phyloP scores from a whole-genome alignment of 768 basidiomycete species.

The Rickenella mellea region DNA sequence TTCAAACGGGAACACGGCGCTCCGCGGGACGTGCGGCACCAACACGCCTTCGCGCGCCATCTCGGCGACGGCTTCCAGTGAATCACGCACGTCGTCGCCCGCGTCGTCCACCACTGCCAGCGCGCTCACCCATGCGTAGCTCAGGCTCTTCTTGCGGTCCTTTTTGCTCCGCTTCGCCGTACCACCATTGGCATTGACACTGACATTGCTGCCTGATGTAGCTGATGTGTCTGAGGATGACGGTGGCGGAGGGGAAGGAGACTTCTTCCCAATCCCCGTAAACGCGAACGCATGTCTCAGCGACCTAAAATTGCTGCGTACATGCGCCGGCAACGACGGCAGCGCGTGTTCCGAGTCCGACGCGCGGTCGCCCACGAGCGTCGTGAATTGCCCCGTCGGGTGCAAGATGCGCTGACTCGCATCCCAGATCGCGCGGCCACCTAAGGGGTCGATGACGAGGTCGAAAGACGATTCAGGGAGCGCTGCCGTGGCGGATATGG shows the following conservation, averaged over 20 bases:
- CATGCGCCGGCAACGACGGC: conserved; percentile 63
- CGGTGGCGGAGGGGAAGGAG: no score
- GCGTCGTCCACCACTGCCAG: conserved; percentile 80
- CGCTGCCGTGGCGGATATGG: conserved; percentile 5
- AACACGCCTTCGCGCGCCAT: conserved; percentile 26
- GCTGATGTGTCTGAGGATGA: no score
- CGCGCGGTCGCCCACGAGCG: conserved; percentile 69
- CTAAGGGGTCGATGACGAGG: conserved; percentile 74
- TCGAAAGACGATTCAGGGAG: conserved; percentile 41
- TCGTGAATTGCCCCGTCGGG: conserved; percentile 52
- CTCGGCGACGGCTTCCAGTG: conserved; percentile 29
- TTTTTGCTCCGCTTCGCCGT: conserved; percentile 5
- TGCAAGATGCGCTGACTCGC: conserved; percentile 54
- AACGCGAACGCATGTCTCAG: conserved; percentile 22
- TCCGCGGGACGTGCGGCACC: conserved; percentile 15
- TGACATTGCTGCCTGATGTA: no score
- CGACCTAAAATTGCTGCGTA: conserved; percentile 63
- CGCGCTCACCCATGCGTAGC: conserved; percentile 76
- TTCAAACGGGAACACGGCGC: conserved; percentile 23
- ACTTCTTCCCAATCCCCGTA: neutral
- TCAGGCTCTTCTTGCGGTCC: conserved; percentile 33
- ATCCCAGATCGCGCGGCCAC: conserved; percentile 74
- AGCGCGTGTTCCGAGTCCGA: conserved; percentile 58
- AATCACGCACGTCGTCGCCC: conserved; percentile 60
- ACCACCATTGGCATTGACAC: neutral